These are phyloP conservation scores for Candida sanyaensis DNA, from an alignment of 1,139 yeast genomes.

Conservation along the genomic window DNA sequence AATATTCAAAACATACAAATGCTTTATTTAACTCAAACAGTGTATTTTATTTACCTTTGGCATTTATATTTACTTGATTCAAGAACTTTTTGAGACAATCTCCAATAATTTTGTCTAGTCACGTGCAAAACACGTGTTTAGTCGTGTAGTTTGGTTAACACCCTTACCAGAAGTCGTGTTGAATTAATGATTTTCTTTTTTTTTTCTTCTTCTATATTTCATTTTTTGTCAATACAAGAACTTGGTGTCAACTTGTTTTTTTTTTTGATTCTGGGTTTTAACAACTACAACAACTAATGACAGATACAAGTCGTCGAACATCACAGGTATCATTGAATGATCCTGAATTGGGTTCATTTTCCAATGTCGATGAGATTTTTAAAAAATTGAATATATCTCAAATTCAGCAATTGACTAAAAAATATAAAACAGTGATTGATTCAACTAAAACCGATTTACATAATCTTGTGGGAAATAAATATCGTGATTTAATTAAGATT, in stretches of 20 bases:
- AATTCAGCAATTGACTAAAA: slow-evolving; percentile 32
- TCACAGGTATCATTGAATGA: neutral
- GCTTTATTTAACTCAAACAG: too few species aligned
- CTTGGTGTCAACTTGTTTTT: neutral
- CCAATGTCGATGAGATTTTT: slow-evolving; percentile 37
- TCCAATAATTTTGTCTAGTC: too few species aligned
- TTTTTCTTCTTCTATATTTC: neutral
- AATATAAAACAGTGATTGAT: slow-evolving; percentile 27
- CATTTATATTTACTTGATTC: too few species aligned
- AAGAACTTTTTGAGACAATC: too few species aligned
- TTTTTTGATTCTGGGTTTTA: too few species aligned
- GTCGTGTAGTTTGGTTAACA: too few species aligned
- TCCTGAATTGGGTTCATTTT: slow-evolving; percentile 1
- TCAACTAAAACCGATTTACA: slow-evolving; percentile 44
- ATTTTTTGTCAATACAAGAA: neutral
- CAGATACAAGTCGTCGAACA: neutral
- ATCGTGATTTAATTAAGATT: slow-evolving; percentile 65
- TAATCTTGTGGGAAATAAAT: slow-evolving; percentile 61
- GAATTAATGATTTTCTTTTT: too few species aligned
- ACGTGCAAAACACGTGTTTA: too few species aligned
- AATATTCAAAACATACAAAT: too few species aligned
- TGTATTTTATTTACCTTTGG: too few species aligned
- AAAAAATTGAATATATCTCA: slow-evolving; percentile 33
- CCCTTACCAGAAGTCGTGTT: too few species aligned
- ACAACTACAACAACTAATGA: neutral